Evolutionary conservation across 345 rosid species (phyloP).

Genomic region (Eucalyptus guilfoylei): DNA sequence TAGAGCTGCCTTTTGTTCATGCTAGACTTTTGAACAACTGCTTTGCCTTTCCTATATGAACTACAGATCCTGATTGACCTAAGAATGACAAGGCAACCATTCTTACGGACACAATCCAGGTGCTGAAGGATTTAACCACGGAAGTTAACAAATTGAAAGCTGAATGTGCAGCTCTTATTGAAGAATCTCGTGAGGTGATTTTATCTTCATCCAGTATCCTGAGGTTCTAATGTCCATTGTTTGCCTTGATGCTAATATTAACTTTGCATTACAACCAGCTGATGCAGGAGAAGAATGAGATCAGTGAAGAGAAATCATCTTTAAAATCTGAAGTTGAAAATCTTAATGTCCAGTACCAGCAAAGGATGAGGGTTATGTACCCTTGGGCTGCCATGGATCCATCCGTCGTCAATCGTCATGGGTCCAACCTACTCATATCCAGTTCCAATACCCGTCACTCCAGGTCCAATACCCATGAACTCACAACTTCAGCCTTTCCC

Average conservation of each 20-base stretch:
- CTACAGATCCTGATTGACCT: constrained; percentile 56
- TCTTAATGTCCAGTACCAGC: constrained; percentile 56
- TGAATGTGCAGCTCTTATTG: constrained; percentile 38
- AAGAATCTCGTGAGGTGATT: constrained; percentile 68
- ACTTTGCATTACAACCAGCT: constrained; percentile 25
- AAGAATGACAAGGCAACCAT: constrained; percentile 67
- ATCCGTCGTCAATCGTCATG: constrained; percentile 32
- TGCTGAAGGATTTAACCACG: constrained; percentile 44
- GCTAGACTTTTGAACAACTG: neutral
- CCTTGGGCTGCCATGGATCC: constrained; percentile 54
- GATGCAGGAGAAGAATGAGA: constrained; percentile 65
- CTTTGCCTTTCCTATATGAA: neutral
- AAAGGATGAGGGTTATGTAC: constrained; percentile 35
- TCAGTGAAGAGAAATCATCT: constrained; percentile 55
- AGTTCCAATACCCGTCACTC: constrained; percentile 33
- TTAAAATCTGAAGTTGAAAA: constrained; percentile 58
- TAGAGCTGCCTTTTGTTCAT: neutral
- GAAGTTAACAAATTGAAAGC: constrained; percentile 48
- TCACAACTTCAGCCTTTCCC: constrained; percentile 40
- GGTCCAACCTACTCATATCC: constrained; percentile 43
- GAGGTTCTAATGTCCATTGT: neutral
- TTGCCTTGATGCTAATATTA: neutral
- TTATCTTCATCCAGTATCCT: neutral
- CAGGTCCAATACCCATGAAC: constrained; percentile 37
- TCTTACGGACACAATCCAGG: constrained; percentile 50